Conservation (phyloP, 768 basidiomycete species). For the Strobilomyces dryophilus region DNA sequence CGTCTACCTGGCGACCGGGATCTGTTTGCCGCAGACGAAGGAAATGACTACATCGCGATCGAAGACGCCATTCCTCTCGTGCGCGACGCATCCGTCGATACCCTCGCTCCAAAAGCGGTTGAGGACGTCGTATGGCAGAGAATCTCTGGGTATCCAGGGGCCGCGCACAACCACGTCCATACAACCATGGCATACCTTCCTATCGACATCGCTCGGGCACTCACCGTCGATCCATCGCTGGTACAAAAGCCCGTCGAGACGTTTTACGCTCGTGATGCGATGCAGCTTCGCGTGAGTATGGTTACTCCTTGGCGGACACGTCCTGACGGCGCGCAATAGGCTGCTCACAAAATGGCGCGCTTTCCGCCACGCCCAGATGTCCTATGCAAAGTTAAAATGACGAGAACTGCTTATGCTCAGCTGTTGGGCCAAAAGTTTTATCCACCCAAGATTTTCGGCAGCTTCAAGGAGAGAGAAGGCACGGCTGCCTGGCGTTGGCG, state of each 20-base stretch:
- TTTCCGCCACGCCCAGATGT: constrained; percentile 74
- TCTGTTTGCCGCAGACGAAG: constrained; percentile 33
- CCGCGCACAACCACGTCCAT: constrained; percentile 67
- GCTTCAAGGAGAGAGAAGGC: constrained; percentile 60
- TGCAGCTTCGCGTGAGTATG: constrained; percentile 74
- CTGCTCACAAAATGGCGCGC: constrained; percentile 83
- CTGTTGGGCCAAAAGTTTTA: constrained; percentile 87
- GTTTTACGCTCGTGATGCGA: constrained; percentile 93
- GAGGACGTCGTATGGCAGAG: constrained; percentile 68
- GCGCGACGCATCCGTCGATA: constrained; percentile 48
- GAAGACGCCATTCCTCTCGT: constrained; percentile 65
- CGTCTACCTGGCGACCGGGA: constrained; percentile 49
- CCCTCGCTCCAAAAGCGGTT: constrained; percentile 55
- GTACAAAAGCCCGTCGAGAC: constrained; percentile 86
- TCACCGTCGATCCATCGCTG: constrained; percentile 59
- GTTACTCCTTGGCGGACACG: background rate
- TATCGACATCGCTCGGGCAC: constrained; percentile 68
- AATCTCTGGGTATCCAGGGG: constrained; percentile 73
- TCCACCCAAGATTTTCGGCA: constrained; percentile 86
- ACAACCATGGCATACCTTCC: constrained; percentile 77
- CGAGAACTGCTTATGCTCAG: constrained; percentile 92
- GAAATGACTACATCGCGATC: constrained; percentile 49
- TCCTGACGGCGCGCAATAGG: constrained; percentile 40
- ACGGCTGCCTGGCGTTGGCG: constrained; percentile 71
- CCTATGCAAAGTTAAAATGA: constrained; percentile 67